phyloP scores from a whole-genome alignment of 2,329 filamentous ascomycete genomes.

The Aspergillus sp. region DNA sequence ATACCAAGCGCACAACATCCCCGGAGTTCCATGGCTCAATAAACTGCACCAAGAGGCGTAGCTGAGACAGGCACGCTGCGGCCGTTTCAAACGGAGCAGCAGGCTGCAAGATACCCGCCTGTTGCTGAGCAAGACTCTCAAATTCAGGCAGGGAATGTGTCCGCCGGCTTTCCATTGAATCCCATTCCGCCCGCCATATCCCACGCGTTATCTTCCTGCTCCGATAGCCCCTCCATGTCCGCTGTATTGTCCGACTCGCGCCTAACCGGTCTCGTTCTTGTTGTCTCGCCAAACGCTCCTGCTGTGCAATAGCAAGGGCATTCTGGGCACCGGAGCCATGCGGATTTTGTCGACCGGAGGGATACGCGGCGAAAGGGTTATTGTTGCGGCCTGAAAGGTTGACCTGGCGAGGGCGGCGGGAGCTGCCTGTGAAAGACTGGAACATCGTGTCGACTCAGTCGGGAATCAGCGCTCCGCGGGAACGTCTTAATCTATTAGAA shows the following conservation, averaged over 20 bases:
- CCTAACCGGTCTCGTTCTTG: constrained; percentile 77
- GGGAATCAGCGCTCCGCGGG: constrained; percentile 13
- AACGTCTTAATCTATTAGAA: constrained; percentile 10
- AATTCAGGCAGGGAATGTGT: constrained; percentile 32
- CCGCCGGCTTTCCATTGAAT: constrained; percentile 58
- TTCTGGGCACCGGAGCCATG: constrained; percentile 69
- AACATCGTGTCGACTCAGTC: constrained; percentile 66
- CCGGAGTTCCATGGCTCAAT: constrained; percentile 57
- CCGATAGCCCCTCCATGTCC: constrained; percentile 78
- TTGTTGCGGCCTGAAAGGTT: constrained; percentile 85
- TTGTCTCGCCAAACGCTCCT: constrained; percentile 79
- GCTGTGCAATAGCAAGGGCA: constrained; percentile 82
- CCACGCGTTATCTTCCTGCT: constrained; percentile 63
- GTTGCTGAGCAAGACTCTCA: constrained; percentile 42
- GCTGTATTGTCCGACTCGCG: constrained; percentile 75
- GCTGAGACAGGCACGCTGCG: constrained; percentile 51
- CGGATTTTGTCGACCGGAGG: constrained; percentile 61
- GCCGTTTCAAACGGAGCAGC: constrained; percentile 40
- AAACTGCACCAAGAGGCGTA: constrained; percentile 72
- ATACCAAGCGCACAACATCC: constrained; percentile 48
- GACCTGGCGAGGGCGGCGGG: constrained; percentile 84
- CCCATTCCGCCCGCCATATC: constrained; percentile 65
- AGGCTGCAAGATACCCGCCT: constrained; percentile 55
- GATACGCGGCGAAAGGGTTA: constrained; percentile 74
- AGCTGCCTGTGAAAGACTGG: constrained; percentile 86